Conservation (phyloP, 1,139 yeast genomes). For the Groenewaldozyma auringiensis region DNA sequence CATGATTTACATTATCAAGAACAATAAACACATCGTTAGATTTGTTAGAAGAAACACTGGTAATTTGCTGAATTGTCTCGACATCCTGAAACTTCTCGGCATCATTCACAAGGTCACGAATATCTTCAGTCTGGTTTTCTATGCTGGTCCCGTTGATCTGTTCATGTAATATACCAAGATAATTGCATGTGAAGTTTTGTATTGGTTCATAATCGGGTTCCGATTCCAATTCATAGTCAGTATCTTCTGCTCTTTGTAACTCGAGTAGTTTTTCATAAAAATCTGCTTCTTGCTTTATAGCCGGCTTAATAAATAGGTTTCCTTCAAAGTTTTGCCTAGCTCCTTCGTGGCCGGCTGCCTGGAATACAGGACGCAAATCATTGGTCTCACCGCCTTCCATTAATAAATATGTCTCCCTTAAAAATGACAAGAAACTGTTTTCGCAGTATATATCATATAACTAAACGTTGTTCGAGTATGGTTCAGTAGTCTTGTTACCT, state of each 20-base stretch:
- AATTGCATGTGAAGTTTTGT: conserved; percentile 32
- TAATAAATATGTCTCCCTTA: no score
- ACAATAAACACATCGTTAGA: conserved; percentile 40
- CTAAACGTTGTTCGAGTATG: no score
- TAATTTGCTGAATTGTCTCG: neutral
- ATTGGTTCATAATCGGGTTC: conserved; percentile 17
- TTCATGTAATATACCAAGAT: conserved; percentile 34
- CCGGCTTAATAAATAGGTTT: conserved; percentile 61
- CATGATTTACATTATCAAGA: conserved; percentile 60
- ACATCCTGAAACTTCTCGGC: conserved; percentile 2
- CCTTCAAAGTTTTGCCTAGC: conserved; percentile 56
- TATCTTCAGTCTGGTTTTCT: conserved; percentile 4
- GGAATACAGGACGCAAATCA: conserved; percentile 26
- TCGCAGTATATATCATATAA: no score
- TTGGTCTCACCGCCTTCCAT: no score
- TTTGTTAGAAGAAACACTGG: neutral
- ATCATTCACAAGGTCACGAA: neutral
- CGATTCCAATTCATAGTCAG: conserved; percentile 17
- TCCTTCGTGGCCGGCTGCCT: conserved; percentile 93
- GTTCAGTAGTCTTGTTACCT: no score
- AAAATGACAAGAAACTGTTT: no score
- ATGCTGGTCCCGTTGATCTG: conserved; percentile 12
- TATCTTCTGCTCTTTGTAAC: neutral
- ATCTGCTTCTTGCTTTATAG: conserved; percentile 55
- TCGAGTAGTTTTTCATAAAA: conserved; percentile 45